A percentile compares a stretch with the other conserved stretches of the same genome.
phyloP scores from a whole-genome alignment of 2,329 filamentous ascomycete species.

The Colletotrichum lindemuthianum region DNA sequence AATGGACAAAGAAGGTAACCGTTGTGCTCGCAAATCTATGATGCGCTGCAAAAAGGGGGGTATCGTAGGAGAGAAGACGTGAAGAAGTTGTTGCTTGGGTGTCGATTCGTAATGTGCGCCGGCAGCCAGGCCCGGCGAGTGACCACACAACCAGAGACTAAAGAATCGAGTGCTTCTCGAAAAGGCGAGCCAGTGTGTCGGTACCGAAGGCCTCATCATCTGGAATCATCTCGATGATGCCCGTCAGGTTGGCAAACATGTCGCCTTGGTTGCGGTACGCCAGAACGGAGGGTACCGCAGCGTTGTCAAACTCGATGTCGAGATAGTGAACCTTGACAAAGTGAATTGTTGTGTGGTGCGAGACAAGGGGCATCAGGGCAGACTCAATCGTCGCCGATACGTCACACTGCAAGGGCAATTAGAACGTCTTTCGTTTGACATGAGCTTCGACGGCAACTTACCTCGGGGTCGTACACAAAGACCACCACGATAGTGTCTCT shows the following conservation, averaged over 20 bases:
- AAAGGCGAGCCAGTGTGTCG: constrained; percentile 61
- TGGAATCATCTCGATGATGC: constrained; percentile 87
- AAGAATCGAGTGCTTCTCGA: constrained; percentile 63
- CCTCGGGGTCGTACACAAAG: constrained; percentile 89
- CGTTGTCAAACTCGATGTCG: constrained; percentile 93
- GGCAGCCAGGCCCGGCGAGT: not conserved
- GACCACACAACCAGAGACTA: constrained; percentile 42
- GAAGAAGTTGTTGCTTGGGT: constrained; percentile 2
- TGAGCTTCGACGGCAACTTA: constrained; percentile 57
- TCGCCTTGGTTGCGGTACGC: constrained; percentile 90
- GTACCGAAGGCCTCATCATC: constrained; percentile 69
- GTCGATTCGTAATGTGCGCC: constrained; percentile 8
- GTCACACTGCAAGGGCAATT: constrained; percentile 68
- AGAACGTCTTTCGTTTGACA: constrained; percentile 30
- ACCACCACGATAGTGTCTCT: constrained; percentile 88
- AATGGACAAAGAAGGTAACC: constrained; percentile 7
- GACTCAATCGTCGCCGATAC: constrained; percentile 83
- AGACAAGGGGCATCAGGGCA: constrained; percentile 79
- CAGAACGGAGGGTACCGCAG: constrained; percentile 86
- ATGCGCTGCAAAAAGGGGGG: constrained; percentile 34
- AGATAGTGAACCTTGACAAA: constrained; percentile 93
- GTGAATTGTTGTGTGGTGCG: constrained; percentile 74
- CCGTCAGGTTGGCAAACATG: constrained; percentile 88
- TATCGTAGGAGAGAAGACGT: constrained; percentile 36
- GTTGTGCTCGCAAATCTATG: constrained; percentile 14